These are phyloP conservation scores for Trifolium repens DNA, from an alignment of 306 rosid genomes.

Conservation along the genomic window DNA sequence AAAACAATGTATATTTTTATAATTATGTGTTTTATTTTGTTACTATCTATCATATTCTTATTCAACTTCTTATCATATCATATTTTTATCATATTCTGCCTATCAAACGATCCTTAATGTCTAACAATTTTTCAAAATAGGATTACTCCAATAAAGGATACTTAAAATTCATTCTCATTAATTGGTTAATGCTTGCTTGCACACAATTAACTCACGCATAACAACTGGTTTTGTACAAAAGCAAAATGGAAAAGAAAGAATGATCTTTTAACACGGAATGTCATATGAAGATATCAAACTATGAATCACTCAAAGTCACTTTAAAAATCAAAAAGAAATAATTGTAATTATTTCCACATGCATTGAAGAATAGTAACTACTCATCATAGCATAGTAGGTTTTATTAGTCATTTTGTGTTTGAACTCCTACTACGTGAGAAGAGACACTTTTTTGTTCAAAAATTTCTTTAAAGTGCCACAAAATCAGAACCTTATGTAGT, in stretches of 20 bases:
- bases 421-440: constrained; percentile 19
- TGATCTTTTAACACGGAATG: constrained; percentile 7
- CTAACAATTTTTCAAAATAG: no score
- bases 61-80: no score
- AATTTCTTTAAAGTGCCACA: constrained; percentile 7
- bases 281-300: neutral
- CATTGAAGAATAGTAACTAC: constrained; percentile 9
- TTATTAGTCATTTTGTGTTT: constrained; percentile 20
- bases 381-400: neutral
- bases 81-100: no score
- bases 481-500: constrained; percentile 12
- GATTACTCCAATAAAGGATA: no score
- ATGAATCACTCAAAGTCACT: constrained; percentile 6
- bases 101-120: no score
- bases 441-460: constrained; percentile 1
- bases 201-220: constrained; percentile 25
- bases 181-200: constrained; percentile 21
- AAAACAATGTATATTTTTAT: no score
- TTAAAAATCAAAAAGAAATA: neutral
- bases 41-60: no score
- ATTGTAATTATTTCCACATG: constrained; percentile 10
- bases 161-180: constrained; percentile 2
- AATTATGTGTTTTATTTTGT: no score
- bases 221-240: constrained; percentile 5
- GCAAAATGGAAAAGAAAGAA: neutral